Conservation (phyloP, 257 asterid genomes). For the Osmanthus fragrans region DNA sequence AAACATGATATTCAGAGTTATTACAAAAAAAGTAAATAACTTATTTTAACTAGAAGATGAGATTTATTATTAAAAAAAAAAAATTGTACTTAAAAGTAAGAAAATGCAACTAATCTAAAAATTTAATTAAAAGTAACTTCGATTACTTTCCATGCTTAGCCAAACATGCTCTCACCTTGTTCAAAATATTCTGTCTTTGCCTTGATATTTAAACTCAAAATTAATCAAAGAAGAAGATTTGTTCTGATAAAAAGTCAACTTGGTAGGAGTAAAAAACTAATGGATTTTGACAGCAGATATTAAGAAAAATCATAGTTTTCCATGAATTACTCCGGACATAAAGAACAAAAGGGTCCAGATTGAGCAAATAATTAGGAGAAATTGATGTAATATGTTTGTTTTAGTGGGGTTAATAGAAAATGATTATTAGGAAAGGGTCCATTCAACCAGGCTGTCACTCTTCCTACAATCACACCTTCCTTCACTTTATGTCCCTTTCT, state of each 20-base stretch:
- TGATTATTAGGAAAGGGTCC: constrained; percentile 39
- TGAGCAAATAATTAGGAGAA: constrained; percentile 32
- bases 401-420: constrained; percentile 43
- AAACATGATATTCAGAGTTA: neutral
- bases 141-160: neutral
- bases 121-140: neutral
- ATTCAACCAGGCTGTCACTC: constrained; percentile 57
- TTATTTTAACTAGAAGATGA: neutral
- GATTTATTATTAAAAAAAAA: neutral
- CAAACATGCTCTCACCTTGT: neutral
- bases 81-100: neutral
- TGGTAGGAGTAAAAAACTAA: constrained; percentile 21
- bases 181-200: neutral
- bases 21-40: neutral
- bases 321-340: constrained; percentile 57
- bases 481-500: constrained; percentile 64
- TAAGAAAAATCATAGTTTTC: constrained; percentile 13
- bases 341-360: constrained; percentile 47
- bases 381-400: constrained; percentile 50
- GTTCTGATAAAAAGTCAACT: constrained; percentile 33
- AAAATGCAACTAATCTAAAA: neutral
- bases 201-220: neutral
- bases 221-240: constrained; percentile 5
- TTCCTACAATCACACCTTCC: constrained; percentile 38
- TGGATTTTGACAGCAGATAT: constrained; percentile 25